Conservation (phyloP, 2,329 filamentous ascomycete species). For the Shiraia bambusicola region DNA sequence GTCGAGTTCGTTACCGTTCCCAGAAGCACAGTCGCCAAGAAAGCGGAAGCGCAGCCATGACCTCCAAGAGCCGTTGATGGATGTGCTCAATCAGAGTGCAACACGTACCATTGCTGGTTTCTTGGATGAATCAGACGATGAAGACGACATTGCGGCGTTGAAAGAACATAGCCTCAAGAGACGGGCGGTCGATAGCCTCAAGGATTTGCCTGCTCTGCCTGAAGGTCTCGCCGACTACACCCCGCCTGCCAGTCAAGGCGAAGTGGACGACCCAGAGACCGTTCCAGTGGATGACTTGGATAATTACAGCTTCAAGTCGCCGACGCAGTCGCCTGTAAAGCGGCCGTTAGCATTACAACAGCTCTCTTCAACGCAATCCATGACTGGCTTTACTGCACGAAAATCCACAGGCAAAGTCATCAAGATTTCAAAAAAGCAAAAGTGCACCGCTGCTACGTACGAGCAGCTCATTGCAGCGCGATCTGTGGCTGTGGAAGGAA, state of each 20-base stretch:
- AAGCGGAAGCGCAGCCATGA: slow-evolving; percentile 41
- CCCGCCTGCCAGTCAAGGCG: slow-evolving; percentile 39
- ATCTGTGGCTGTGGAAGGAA: slow-evolving; percentile 63
- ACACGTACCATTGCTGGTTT: slow-evolving; percentile 41
- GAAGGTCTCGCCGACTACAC: slow-evolving; percentile 32
- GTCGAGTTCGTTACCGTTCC: slow-evolving; percentile 48
- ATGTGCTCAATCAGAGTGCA: slow-evolving; percentile 37
- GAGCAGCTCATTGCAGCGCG: slow-evolving; percentile 68
- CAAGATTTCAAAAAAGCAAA: slow-evolving; percentile 58
- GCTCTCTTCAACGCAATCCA: slow-evolving; percentile 19
- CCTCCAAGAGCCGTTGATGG: slow-evolving; percentile 35
- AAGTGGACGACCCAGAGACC: slow-evolving; percentile 29
- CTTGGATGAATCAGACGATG: slow-evolving; percentile 45
- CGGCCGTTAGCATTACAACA: slow-evolving; percentile 12
- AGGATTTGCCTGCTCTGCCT: slow-evolving; percentile 26
- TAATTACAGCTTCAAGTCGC: slow-evolving; percentile 28
- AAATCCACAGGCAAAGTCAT: slow-evolving; percentile 61
- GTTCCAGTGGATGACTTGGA: slow-evolving; percentile 34
- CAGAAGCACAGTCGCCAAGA: slow-evolving; percentile 38
- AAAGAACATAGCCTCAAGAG: slow-evolving; percentile 44
- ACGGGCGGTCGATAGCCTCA: slow-evolving; percentile 33
- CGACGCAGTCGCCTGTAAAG: slow-evolving; percentile 28
- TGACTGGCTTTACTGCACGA: slow-evolving; percentile 25
- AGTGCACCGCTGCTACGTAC: slow-evolving; percentile 55
- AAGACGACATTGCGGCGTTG: slow-evolving; percentile 43